Conservation (phyloP, 2,329 filamentous ascomycete species). For the Stemphylium vesicarium region DNA sequence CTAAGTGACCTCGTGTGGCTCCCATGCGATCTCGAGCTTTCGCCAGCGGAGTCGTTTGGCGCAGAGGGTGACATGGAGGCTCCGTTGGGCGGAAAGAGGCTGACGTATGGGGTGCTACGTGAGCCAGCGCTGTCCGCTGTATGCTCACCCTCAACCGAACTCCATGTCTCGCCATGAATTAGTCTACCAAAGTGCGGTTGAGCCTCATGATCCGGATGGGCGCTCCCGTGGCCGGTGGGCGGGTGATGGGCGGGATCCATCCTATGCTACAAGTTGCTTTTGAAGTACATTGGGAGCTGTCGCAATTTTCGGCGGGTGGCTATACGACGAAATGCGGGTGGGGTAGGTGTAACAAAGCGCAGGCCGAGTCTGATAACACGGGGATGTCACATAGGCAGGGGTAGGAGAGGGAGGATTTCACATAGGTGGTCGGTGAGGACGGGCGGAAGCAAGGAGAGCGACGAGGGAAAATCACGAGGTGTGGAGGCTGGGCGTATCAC, state of each 20-base stretch:
- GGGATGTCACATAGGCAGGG: background rate
- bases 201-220: conserved; percentile 17
- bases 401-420: background rate
- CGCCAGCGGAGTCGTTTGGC: conserved; percentile 13
- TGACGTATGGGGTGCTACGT: conserved; percentile 27
- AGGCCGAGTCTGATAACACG: background rate
- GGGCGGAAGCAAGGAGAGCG: background rate
- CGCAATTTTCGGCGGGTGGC: background rate
- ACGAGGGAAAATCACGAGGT: conserved; percentile 3
- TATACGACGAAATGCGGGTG: conserved; percentile 2
- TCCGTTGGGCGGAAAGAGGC: conserved; percentile 37
- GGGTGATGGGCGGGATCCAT: conserved; percentile 27
- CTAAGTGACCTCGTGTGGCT: conserved; percentile 23
- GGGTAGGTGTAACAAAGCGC: conserved; percentile 6
- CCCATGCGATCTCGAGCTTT: conserved; percentile 16
- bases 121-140: conserved; percentile 14
- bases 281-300: conserved; percentile 12
- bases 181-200: conserved; percentile 6
- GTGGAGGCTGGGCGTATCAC: conserved; percentile 14
- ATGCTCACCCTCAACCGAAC: conserved; percentile 14
- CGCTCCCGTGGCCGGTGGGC: conserved; percentile 19
- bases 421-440: conserved; percentile 4
- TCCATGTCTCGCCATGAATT: conserved; percentile 22
- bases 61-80: conserved; percentile 24
- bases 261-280: conserved; percentile 11